phyloP scores from a whole-genome alignment of 495 filamentous ascomycete genomes.

The Neurospora sp. region DNA sequence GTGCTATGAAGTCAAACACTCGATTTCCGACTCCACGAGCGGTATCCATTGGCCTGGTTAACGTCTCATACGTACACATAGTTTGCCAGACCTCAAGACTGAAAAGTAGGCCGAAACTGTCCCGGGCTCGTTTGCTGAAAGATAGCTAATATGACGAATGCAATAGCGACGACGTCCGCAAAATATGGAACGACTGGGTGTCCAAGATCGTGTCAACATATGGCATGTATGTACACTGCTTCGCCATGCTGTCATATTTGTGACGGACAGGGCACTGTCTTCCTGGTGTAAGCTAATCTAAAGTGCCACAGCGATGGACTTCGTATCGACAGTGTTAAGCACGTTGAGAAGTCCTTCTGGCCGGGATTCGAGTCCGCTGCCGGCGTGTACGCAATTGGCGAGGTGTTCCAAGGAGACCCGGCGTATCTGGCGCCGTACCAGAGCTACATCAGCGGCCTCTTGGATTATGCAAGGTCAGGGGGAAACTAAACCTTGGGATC shows the following conservation, averaged over 20 bases:
- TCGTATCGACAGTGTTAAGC: constrained; percentile 64
- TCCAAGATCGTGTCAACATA: constrained; percentile 53
- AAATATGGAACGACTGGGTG: constrained; percentile 58
- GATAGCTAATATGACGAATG: not conserved
- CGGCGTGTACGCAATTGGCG: constrained; percentile 61
- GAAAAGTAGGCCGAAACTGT: constrained; percentile 24
- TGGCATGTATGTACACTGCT: constrained; percentile 33
- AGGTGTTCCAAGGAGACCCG: constrained; percentile 55
- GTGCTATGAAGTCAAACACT: not conserved
- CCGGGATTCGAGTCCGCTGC: constrained; percentile 50
- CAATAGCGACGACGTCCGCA: constrained; percentile 34
- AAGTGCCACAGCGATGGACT: constrained; percentile 47
- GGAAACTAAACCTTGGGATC: not conserved
- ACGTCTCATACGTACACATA: not conserved
- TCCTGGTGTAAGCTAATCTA: not conserved
- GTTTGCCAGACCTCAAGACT: constrained; percentile 62
- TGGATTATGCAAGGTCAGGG: constrained; percentile 58
- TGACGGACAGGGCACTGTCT: not conserved
- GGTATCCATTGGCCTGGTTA: not conserved
- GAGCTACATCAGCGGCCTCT: constrained; percentile 46
- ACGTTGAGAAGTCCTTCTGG: constrained; percentile 66
- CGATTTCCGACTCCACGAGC: not conserved
- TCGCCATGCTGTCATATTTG: not conserved
- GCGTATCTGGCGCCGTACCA: constrained; percentile 57
- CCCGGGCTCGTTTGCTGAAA: not conserved